phyloP scores from a whole-genome alignment of 768 basidiomycete species.

The Mycena floridula region DNA sequence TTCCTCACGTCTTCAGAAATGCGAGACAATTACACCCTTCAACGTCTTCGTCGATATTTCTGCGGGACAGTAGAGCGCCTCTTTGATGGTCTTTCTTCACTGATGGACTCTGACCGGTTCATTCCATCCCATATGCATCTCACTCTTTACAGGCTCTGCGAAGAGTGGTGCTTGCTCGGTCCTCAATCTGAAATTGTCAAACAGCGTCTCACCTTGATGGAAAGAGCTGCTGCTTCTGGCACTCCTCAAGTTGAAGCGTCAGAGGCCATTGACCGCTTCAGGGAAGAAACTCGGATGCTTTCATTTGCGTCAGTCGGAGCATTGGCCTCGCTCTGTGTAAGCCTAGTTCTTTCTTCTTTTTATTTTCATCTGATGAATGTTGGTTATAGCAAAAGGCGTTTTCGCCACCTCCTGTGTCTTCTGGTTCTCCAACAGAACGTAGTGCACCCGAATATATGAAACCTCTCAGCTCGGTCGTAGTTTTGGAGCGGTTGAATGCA shows the following conservation, averaged over 20 bases:
- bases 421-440: conserved; percentile 60
- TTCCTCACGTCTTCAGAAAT: conserved; percentile 70
- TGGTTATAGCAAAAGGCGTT: conserved; percentile 66
- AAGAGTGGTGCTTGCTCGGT: conserved; percentile 91
- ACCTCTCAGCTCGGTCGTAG: conserved; percentile 43
- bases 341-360: conserved; percentile 24
- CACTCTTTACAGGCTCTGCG: conserved; percentile 76
- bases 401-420: conserved; percentile 53
- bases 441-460: conserved; percentile 42
- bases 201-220: conserved; percentile 65
- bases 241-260: conserved; percentile 47
- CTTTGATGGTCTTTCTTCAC: conserved; percentile 65
- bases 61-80: conserved; percentile 85
- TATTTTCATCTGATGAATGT: conserved; percentile 3
- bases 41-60: conserved; percentile 83
- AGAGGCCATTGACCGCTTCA: conserved; percentile 52
- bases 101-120: conserved; percentile 74
- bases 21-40: conserved; percentile 70
- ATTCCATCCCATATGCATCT: conserved; percentile 72
- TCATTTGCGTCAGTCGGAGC: conserved; percentile 85
- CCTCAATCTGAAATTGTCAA: conserved; percentile 67
- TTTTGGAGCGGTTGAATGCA: conserved; percentile 63
- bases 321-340: conserved; percentile 80
- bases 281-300: conserved; percentile 63
- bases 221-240: conserved; percentile 54